Evolutionary conservation across 352 stramenopile species (phyloP).

Genomic region (Globisporangium abappressorium): DNA sequence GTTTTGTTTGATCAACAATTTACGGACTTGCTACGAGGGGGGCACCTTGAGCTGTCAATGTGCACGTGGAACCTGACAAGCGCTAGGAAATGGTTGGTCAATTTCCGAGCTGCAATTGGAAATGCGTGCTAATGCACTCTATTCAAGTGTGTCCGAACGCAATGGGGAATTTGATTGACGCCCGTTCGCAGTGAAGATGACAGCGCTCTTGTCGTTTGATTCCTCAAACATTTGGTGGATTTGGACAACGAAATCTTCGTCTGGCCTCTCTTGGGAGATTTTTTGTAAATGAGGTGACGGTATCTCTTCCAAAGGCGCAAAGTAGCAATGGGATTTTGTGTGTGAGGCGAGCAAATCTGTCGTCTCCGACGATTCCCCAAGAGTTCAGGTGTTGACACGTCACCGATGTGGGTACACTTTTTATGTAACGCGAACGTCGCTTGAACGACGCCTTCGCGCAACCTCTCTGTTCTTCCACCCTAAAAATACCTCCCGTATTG

Average conservation of each 20-base stretch:
- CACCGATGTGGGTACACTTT: constrained; percentile 2
- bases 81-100: too few species aligned
- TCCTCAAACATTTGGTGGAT: neutral
- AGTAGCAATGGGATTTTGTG: neutral
- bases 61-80: too few species aligned
- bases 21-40: too few species aligned
- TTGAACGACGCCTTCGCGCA: constrained; percentile 7
- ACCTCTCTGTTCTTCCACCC: constrained; percentile 6
- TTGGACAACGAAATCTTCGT: neutral
- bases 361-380: neutral
- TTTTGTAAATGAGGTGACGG: neutral
- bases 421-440: constrained; percentile 1
- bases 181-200: neutral
- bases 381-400: neutral
- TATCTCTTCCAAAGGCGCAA: neutral
- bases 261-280: neutral
- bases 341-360: neutral
- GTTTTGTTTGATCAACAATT: too few species aligned
- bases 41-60: too few species aligned
- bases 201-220: too few species aligned
- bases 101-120: too few species aligned
- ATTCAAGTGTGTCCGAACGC: too few species aligned
- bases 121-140: too few species aligned
- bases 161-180: too few species aligned
- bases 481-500: neutral